phyloP scores from a whole-genome alignment of 192 early-diverging fungal genomes.

The Coemansia sp. region DNA sequence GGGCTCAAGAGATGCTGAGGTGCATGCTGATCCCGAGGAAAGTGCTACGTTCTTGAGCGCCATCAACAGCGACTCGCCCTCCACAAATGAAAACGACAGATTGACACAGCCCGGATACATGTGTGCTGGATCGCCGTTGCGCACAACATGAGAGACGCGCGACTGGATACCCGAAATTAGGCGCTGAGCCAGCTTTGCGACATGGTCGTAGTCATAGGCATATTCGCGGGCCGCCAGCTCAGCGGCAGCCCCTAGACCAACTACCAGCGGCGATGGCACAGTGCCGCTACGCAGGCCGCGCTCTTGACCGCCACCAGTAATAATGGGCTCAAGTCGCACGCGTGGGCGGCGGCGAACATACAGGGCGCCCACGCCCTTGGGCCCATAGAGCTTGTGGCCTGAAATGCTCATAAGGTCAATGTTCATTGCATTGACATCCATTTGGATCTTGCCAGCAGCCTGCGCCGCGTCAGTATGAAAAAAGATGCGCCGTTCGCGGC shows the following conservation, averaged over 20 bases:
- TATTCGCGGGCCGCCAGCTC: conserved; percentile 75
- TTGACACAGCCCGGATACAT: conserved; percentile 93
- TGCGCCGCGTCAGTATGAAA: conserved; percentile 98
- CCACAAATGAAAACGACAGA: conserved; percentile 92
- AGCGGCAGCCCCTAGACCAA: conserved; percentile 88
- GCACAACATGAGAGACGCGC: conserved; percentile 73
- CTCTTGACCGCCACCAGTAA: conserved; percentile 94
- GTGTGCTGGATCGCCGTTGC: conserved; percentile 79
- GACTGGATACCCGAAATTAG: conserved; percentile 77
- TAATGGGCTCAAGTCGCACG: conserved; percentile 85
- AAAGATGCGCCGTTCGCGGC: conserved; percentile 83
- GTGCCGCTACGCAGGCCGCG: conserved; percentile 91
- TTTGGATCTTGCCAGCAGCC: conserved; percentile 90
- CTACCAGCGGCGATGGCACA: conserved; percentile 83
- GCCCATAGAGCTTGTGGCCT: conserved; percentile 98
- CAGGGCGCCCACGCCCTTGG: conserved; percentile 90
- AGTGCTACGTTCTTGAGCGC: conserved; percentile 96
- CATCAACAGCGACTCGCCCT: conserved; percentile 97
- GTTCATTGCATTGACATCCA: conserved; percentile 89
- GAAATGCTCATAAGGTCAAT: conserved; percentile 94
- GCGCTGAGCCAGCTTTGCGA: conserved; percentile 68
- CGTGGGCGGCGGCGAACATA: conserved; percentile 91
- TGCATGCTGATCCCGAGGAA: conserved; percentile 93
- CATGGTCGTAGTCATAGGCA: conserved; percentile 73
- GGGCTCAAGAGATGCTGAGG: conserved; percentile 92